Base-by-base conservation (phyloP, 495 filamentous ascomycete genomes). In the Podospora pseudoanserina region DNA sequence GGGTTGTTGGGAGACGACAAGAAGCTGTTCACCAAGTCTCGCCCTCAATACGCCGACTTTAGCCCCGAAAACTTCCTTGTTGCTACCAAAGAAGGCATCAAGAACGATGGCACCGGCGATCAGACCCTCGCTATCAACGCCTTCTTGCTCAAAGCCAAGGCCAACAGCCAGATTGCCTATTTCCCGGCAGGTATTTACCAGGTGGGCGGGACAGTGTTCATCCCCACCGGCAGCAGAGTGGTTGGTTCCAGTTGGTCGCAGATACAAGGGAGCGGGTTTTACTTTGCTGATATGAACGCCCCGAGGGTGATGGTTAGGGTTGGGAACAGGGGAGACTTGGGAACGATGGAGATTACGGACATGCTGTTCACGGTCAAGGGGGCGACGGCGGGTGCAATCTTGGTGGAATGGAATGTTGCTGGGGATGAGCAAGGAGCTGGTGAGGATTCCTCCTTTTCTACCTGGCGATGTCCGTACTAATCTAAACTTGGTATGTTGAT, bases 351-450 rank as follows among this genome's bases (percentile, higher is more conserved):
- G 79, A 90, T 96, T 71, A 89, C 82, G 3, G 93, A 93, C 65
- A 77, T 95, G 65, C 78, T 96, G 19, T 90, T 95, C 74, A 81
- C 87, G 67, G 91, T 92, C 59, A 81, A 89, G 62, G 94, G 84
- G 4, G 77, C 91, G 1, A 87, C 90, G 67, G 89, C 93, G 23
- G 94, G 94, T 62, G 92, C 92, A 7, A 89, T 96, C 67, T 78
- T 97, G 49, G 84, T 97, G 74, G 84, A 97, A 72, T 97, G 92
- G 92, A 97, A 97, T 79, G 76, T 96, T 15, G 18, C 54, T 1
- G 66, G 34, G 3, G 20, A 16, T 5, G 27, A 7, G 3, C 23
- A 32, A 11, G 71, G 68, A 1, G 58, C 53, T 32, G 30, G 30
- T 32, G 30, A 32, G 30, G 4, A 7, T 32, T 32, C 7, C 30